Percentiles rank a stretch among this genome's conserved stretches.
Evolutionary conservation across 495 filamentous ascomycete species (phyloP).

Genomic region (Friedmanniomyces simplex): DNA sequence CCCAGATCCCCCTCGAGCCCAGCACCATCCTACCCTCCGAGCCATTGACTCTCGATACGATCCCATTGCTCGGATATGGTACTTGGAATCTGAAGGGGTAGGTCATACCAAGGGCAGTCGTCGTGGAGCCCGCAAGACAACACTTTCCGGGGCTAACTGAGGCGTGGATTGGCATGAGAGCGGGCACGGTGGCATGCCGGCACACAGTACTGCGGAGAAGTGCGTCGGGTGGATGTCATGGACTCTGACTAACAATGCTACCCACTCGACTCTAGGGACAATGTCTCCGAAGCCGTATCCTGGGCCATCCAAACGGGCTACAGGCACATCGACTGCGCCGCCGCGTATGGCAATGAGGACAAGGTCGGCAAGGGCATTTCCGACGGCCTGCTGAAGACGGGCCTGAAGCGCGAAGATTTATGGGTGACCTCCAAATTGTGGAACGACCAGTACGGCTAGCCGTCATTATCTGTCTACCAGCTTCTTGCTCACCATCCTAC

Average conservation of each 20-base stretch:
- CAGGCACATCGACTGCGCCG: constrained; percentile 38
- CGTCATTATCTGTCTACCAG: neutral
- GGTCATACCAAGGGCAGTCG: no score
- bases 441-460: constrained; percentile 37
- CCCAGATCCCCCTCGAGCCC: constrained; percentile 7
- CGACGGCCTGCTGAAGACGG: constrained; percentile 34
- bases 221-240: no score
- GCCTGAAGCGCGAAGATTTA: constrained; percentile 35
- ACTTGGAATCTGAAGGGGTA: constrained; percentile 26
- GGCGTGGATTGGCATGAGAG: no score
- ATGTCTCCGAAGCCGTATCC: constrained; percentile 24
- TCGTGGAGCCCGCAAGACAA: no score
- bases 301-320: constrained; percentile 40
- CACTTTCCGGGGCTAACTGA: no score
- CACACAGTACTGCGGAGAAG: no score
- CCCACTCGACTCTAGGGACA: neutral
- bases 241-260: no score
- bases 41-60: constrained; percentile 18
- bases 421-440: constrained; percentile 42
- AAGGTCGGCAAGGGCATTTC: constrained; percentile 37
- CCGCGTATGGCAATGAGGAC: constrained; percentile 36
- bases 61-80: constrained; percentile 26
- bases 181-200: no score
- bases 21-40: neutral
- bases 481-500: neutral